A percentile compares a stretch with the other conserved stretches of the same genome.
Conservation (phyloP, 768 basidiomycete genomes). For the Suillus bovinus region DNA sequence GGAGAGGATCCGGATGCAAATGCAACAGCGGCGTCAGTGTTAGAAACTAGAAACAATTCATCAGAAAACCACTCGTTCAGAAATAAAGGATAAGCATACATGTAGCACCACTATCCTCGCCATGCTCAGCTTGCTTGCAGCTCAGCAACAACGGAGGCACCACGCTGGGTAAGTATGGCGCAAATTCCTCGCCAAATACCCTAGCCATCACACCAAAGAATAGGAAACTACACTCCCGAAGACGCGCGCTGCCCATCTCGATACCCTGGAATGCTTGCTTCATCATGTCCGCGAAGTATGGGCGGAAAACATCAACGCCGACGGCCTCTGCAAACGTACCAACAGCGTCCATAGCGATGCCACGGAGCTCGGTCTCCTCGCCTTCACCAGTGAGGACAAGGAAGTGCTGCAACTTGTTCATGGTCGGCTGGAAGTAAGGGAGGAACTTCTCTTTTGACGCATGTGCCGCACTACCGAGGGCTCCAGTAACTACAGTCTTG, state of each 20-base stretch:
- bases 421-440: conserved; percentile 92
- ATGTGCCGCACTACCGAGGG: conserved; percentile 97
- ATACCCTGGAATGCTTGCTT: conserved; percentile 89
- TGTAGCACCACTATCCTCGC: conserved; percentile 49
- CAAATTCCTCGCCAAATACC: conserved; percentile 94
- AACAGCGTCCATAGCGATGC: conserved; percentile 98
- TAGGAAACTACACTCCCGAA: conserved; percentile 94
- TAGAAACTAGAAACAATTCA: conserved; percentile 37
- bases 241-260: conserved; percentile 79
- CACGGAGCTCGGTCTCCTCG: conserved; percentile 92
- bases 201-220: conserved; percentile 99
- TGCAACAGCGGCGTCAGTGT: conserved; percentile 54
- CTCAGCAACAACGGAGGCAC: conserved; percentile 83
- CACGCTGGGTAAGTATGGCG: conserved; percentile 80
- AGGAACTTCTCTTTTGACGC: conserved; percentile 89
- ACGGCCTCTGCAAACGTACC: conserved; percentile 98
- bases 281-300: conserved; percentile 97
- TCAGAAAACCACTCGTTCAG: conserved; percentile 3
- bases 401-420: conserved; percentile 87
- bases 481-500: conserved; percentile 94
- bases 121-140: conserved; percentile 81
- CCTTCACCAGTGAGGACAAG: conserved; percentile 82
- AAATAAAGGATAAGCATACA: conserved; percentile 37
- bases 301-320: conserved; percentile 90
- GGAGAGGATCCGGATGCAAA: conserved; percentile 78